Conservation (phyloP, 2,329 filamentous ascomycete species). For the Dryadomyces quercivorus region DNA sequence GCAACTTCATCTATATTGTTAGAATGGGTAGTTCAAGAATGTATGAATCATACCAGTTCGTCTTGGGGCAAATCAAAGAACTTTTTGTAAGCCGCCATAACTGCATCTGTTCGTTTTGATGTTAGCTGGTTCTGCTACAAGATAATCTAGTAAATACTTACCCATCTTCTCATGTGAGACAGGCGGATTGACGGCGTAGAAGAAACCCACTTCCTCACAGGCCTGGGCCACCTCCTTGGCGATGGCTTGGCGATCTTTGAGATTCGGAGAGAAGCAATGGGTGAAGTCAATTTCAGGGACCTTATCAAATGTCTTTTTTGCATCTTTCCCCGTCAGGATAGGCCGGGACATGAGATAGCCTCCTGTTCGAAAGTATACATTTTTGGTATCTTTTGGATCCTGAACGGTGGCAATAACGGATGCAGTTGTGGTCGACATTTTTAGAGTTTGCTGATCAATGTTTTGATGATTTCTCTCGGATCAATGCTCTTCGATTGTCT, state of each 20-base stretch:
- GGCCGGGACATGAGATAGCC: conserved; percentile 1
- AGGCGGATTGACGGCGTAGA: conserved; percentile 1
- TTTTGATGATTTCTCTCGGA: too few species aligned
- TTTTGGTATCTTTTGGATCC: neutral
- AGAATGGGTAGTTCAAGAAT: neutral
- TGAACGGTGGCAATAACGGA: neutral
- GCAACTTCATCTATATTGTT: neutral
- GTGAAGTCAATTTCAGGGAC: conserved; percentile 6
- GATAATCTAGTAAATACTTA: neutral
- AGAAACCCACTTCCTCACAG: conserved; percentile 5
- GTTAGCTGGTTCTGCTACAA: neutral
- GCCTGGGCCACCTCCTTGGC: conserved; percentile 3
- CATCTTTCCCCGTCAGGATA: conserved; percentile 5
- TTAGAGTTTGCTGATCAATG: neutral
- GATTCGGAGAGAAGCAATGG: conserved; percentile 3
- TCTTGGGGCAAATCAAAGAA: conserved; percentile 3
- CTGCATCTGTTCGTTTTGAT: neutral
- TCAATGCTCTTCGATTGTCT: too few species aligned
- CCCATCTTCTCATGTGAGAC: conserved; percentile 3
- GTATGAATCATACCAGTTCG: neutral
- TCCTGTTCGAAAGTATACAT: conserved; percentile 2
- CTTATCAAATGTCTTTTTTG: conserved; percentile 7
- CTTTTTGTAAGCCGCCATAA: neutral
- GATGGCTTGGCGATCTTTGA: neutral
- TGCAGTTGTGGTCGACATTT: neutral